Percentiles rank a stretch among this genome's conserved stretches.
Conservation (phyloP, 2,329 filamentous ascomycete genomes). For the Pseudocercospora macadamiae region DNA sequence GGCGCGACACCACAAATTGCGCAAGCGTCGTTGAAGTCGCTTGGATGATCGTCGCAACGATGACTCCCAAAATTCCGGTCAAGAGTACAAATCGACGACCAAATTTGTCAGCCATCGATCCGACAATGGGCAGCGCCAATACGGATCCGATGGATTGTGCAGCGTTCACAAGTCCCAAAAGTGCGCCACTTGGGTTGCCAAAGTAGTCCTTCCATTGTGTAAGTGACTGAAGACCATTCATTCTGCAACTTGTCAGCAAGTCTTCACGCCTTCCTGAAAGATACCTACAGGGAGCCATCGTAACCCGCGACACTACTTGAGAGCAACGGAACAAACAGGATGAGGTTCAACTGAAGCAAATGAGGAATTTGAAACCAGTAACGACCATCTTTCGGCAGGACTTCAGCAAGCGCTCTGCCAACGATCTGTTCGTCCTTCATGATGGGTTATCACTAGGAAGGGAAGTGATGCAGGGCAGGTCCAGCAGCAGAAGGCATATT, state of each 20-base stretch:
- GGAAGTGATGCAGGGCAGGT: not conserved
- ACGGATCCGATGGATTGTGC: slow-evolving; percentile 47
- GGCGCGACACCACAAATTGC: slow-evolving; percentile 26
- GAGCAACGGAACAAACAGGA: slow-evolving; percentile 49
- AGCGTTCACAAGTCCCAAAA: slow-evolving; percentile 45
- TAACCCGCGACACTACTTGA: slow-evolving; percentile 50
- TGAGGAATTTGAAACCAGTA: slow-evolving; percentile 50
- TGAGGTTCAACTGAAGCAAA: slow-evolving; percentile 49
- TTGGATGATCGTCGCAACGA: slow-evolving; percentile 40
- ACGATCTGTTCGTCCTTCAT: slow-evolving; percentile 38
- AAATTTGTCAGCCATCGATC: slow-evolving; percentile 44
- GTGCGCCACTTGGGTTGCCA: slow-evolving; percentile 40
- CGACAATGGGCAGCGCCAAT: slow-evolving; percentile 42
- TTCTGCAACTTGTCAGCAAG: too few relatives aligned
- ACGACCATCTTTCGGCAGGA: slow-evolving; percentile 47
- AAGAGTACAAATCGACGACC: slow-evolving; percentile 45
- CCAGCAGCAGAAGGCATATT: not conserved
- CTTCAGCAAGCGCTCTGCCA: slow-evolving; percentile 36
- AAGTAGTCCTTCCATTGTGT: slow-evolving; percentile 47
- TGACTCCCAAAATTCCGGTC: slow-evolving; percentile 38
- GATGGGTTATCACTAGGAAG: not conserved
- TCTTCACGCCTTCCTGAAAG: too few relatives aligned
- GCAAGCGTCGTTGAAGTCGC: slow-evolving; percentile 32
- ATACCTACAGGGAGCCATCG: slow-evolving; percentile 51
- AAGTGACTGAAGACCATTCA: slow-evolving; percentile 49